Conservation (phyloP, 768 basidiomycete genomes). For the Guyanaporus albipodus region DNA sequence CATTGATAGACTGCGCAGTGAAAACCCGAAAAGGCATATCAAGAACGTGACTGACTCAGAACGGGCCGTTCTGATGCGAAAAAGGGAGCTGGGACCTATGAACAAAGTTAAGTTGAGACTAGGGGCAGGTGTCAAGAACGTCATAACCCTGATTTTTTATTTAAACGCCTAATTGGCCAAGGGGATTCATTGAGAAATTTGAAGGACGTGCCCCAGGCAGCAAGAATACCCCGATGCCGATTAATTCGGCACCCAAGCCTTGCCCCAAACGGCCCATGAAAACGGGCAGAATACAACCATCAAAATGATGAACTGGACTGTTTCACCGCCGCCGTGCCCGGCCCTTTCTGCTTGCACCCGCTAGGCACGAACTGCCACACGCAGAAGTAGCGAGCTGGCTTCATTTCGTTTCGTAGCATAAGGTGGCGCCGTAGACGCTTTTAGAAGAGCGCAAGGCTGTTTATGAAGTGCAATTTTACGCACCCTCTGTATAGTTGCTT, state of each 20-base stretch:
- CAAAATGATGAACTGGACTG: background rate
- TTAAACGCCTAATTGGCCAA: constrained; percentile 9
- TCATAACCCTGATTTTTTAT: constrained; percentile 26
- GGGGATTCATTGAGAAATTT: constrained; percentile 8
- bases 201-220: constrained; percentile 3
- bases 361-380: constrained; percentile 11
- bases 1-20: constrained; percentile 4
- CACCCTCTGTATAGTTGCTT: constrained; percentile 10
- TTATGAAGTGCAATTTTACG: constrained; percentile 4
- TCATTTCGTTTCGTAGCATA: constrained; percentile 4
- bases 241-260: constrained; percentile 11
- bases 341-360: no score
- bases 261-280: background rate
- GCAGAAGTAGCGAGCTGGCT: constrained; percentile 5
- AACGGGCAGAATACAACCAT: constrained; percentile 3
- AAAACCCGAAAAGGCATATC: constrained; percentile 19
- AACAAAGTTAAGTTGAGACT: constrained; percentile 29
- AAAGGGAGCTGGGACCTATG: background rate
- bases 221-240: constrained; percentile 4
- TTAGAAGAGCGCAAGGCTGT: constrained; percentile 5
- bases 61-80: constrained; percentile 7
- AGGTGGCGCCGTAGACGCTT: constrained; percentile 11
- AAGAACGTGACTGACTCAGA: constrained; percentile 12
- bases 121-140: constrained; percentile 13
- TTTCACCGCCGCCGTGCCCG: background rate